Evolutionary conservation across 139 green algal species (phyloP), one percentile per base, ranked within the genome.

Genomic region (Tetradesmus obliquus): DNA sequence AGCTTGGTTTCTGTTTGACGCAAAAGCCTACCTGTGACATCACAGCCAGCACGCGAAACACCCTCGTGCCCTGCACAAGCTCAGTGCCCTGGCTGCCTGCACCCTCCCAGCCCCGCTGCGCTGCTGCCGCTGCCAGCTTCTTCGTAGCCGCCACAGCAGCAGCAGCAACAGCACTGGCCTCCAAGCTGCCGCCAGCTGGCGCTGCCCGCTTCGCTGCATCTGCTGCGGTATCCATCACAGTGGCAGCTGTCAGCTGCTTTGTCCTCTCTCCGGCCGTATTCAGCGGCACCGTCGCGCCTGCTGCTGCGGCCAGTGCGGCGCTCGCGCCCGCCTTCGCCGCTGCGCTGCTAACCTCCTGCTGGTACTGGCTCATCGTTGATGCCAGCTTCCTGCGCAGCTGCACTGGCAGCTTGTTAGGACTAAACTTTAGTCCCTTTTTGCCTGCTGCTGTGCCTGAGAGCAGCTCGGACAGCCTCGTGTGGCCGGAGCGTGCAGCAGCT

Each of bases 1-100:
- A 45, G 32, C 32, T 45, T 45, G 32, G 32, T 45, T 45, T 45
- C 32, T 45, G 32, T 45, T 45, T 45, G 32, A 45, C 32, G 32
- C 32, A 45, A 45, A 10, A 32, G 45, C 86, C 19, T 58, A 90
- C 86, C 86, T 90, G 86, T 72, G 87, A 60, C 71, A 91, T 62
- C 12, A 83, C 55, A 72, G 87, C 53, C 79, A 86, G 79, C 2
- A 72, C 87, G 20, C 87, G 86, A 12, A 91, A 91, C 54, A 54
- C 72, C 2, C 19, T 32, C 20, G 55, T 55, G 9, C 87, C 87
- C 9, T 55, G 62, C n/a, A n/a, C 62, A 8, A 89, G 85, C 32
- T 89, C 66, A 22, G 85, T 89, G 17, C 85, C 85, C 62, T 89
- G 62, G 19, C 54, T 79, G 32, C 85, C 85, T 2, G 55, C 62